A percentile compares a stretch with the other conserved stretches of the same genome.
phyloP scores from a whole-genome alignment of 2,329 filamentous ascomycete genomes.

The Ophiostoma perfectum region DNA sequence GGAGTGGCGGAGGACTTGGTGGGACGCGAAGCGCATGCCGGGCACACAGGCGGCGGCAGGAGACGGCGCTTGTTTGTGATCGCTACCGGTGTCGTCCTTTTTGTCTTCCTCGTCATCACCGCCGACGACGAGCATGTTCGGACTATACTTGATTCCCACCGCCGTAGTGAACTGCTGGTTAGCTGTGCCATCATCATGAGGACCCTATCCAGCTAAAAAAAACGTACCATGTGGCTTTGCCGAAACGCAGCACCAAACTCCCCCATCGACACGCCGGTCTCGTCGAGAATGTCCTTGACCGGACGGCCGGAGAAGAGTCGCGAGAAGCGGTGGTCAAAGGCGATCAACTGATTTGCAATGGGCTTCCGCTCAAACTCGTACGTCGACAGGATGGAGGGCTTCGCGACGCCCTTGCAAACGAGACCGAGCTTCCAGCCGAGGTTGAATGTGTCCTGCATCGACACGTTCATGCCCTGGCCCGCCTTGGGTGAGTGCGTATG shows the following conservation, averaged over 20 bases:
- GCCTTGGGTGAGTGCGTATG: slow-evolving; percentile 47
- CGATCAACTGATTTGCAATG: slow-evolving; percentile 56
- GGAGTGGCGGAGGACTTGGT: slow-evolving; percentile 56
- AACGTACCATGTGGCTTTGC: slow-evolving; percentile 17
- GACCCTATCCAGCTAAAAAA: no score
- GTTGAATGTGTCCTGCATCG: slow-evolving; percentile 52
- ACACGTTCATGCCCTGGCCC: slow-evolving; percentile 58
- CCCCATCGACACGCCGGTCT: slow-evolving; percentile 51
- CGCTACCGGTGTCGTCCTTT: slow-evolving; percentile 20
- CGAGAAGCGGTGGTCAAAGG: slow-evolving; percentile 47
- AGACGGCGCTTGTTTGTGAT: slow-evolving; percentile 32
- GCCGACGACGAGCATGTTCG: slow-evolving; percentile 18
- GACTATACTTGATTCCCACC: slow-evolving; percentile 18
- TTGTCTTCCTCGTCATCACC: background rate
- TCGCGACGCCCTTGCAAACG: slow-evolving; percentile 33
- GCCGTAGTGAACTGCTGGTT: slow-evolving; percentile 20
- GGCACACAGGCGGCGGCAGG: slow-evolving; percentile 43
- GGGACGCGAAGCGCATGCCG: slow-evolving; percentile 55
- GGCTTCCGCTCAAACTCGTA: slow-evolving; percentile 45
- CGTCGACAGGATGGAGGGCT: slow-evolving; percentile 36
- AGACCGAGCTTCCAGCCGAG: slow-evolving; percentile 43
- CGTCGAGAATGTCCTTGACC: slow-evolving; percentile 51
- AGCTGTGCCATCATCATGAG: background rate
- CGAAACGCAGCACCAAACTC: slow-evolving; percentile 38
- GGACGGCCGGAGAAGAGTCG: slow-evolving; percentile 46